phyloP scores from a whole-genome alignment of 1,139 yeast species.

The Wickerhamomyces sp. region DNA sequence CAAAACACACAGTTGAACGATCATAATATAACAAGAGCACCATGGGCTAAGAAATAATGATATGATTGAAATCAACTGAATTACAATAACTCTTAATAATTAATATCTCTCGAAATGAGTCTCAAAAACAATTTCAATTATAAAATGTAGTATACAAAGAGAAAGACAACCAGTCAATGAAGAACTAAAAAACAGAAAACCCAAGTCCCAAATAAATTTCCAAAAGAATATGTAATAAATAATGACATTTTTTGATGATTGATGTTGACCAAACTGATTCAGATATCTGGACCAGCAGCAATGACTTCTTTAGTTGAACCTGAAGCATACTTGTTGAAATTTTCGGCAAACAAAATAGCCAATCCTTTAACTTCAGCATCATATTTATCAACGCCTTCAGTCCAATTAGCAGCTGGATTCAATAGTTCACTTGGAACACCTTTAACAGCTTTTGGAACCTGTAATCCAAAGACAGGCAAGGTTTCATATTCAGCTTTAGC shows the following conservation, averaged over 20 bases:
- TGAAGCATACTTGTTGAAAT: constrained; percentile 79
- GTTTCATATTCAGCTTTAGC: constrained; percentile 75
- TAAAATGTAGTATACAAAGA: neutral
- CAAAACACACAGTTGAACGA: too few species aligned
- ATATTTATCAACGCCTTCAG: constrained; percentile 65
- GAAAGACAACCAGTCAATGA: too few species aligned
- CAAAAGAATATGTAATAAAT: too few species aligned
- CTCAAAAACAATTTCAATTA: neutral
- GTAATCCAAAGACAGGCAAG: constrained; percentile 83
- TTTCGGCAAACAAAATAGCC: constrained; percentile 76
- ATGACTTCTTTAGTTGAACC: constrained; percentile 83
- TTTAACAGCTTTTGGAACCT: constrained; percentile 77
- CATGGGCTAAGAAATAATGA: constrained; percentile 13
- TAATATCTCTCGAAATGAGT: too few species aligned
- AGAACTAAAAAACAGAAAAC: neutral
- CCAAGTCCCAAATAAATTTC: too few species aligned
- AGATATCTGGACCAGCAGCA: constrained; percentile 77
- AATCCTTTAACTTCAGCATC: constrained; percentile 63
- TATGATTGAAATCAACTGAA: too few species aligned
- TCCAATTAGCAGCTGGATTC: constrained; percentile 87
- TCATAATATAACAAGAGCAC: constrained; percentile 13
- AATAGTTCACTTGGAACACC: constrained; percentile 81
- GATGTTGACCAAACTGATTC: neutral
- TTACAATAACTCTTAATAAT: too few species aligned
- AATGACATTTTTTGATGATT: too few species aligned